Conservation (phyloP, 2,329 filamentous ascomycete species). For the Aspergillus sp. region DNA sequence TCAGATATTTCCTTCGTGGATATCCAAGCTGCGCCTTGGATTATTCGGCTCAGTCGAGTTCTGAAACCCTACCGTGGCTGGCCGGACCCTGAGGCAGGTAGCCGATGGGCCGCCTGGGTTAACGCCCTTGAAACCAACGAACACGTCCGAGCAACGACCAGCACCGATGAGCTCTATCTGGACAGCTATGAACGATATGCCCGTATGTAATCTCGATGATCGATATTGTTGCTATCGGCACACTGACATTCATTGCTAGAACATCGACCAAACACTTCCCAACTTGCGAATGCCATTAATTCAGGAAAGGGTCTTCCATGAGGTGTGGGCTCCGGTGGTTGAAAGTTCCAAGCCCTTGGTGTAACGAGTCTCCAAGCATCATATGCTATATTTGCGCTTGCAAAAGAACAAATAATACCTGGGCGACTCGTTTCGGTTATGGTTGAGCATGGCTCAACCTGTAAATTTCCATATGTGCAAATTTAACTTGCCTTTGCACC, state of each 20-base stretch:
- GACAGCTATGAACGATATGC: conserved; percentile 63
- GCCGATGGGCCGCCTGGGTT: conserved; percentile 65
- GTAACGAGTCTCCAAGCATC: not conserved
- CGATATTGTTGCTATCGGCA: not conserved
- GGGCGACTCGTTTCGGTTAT: not conserved
- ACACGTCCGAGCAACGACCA: conserved; percentile 63
- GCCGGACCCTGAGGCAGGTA: conserved; percentile 59
- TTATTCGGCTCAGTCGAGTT: conserved; percentile 63
- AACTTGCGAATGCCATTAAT: conserved; percentile 57
- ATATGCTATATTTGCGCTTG: not conserved
- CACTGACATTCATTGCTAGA: conserved; percentile 32
- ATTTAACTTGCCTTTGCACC: conserved; percentile 45
- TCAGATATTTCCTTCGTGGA: conserved; percentile 61
- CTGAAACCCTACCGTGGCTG: conserved; percentile 62
- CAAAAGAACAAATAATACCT: not conserved
- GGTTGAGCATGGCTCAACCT: not conserved
- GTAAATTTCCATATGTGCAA: conserved; percentile 5
- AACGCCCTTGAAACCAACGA: conserved; percentile 62
- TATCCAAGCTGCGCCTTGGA: conserved; percentile 70
- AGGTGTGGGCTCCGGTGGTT: not conserved
- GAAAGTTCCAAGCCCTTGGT: not conserved
- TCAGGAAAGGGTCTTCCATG: conserved; percentile 50
- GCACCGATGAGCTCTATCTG: conserved; percentile 60
- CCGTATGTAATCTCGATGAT: conserved; percentile 34
- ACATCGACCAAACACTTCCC: conserved; percentile 56